Conservation (phyloP, 2,329 filamentous ascomycete species). For the Verruconis gallopava region DNA sequence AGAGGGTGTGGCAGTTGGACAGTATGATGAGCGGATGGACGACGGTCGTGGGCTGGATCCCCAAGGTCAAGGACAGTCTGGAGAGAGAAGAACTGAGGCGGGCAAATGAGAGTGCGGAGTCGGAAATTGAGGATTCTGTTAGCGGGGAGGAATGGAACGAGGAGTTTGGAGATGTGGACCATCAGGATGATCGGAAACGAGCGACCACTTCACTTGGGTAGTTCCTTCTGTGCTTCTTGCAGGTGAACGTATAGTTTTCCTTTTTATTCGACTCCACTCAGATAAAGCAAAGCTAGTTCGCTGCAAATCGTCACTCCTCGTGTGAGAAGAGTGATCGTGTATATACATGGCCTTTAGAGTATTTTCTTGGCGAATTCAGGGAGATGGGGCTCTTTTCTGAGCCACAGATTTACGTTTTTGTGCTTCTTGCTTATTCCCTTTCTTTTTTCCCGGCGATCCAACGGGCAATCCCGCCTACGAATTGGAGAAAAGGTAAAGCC, state of each 20-base stretch:
- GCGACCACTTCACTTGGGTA: background rate
- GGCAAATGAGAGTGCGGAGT: slow-evolving; percentile 4
- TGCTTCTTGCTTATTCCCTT: too few species aligned
- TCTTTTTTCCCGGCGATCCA: too few species aligned
- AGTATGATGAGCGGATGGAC: slow-evolving; percentile 18
- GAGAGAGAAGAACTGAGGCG: slow-evolving; percentile 15
- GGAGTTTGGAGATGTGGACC: background rate
- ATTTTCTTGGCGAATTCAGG: background rate
- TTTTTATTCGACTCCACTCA: background rate
- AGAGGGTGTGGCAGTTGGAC: slow-evolving; percentile 24
- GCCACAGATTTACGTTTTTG: background rate
- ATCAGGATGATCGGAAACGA: background rate
- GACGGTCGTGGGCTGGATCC: slow-evolving; percentile 22
- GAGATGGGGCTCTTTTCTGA: background rate
- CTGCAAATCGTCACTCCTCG: background rate
- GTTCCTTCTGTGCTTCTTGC: background rate
- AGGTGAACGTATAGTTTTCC: background rate
- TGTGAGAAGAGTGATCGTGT: too few species aligned
- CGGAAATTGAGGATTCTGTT: background rate
- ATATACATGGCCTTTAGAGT: too few species aligned
- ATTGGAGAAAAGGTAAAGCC: too few species aligned
- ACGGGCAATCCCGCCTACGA: too few species aligned
- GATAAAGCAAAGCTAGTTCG: background rate
- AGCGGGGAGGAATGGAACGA: background rate
- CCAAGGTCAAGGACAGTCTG: slow-evolving; percentile 18